Conservation (phyloP, 2,329 filamentous ascomycete species). For the Colletotrichum trifolii region DNA sequence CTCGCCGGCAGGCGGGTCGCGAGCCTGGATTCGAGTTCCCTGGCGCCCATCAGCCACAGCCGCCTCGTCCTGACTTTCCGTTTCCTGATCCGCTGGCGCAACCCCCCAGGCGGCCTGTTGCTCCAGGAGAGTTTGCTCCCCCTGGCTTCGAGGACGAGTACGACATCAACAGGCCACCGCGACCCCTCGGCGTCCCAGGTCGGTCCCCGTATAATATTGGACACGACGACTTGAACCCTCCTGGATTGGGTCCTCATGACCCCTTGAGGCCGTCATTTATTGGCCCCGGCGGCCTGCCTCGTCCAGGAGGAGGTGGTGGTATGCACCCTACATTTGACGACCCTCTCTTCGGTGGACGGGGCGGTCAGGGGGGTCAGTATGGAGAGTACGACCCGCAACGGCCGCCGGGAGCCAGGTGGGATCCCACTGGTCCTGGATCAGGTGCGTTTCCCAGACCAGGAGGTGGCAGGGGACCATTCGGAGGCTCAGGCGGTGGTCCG, state of each 20-base stretch:
- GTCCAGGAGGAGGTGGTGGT: constrained; percentile 74
- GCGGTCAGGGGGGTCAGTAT: constrained; percentile 54
- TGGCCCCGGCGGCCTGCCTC: constrained; percentile 67
- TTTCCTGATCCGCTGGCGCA: constrained; percentile 72
- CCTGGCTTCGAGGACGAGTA: constrained; percentile 95
- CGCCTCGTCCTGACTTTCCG: constrained; percentile 72
- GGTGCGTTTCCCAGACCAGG: constrained; percentile 63
- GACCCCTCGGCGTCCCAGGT: constrained; percentile 53
- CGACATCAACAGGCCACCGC: constrained; percentile 78
- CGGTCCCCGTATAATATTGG: constrained; percentile 77
- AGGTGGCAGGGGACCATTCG: constrained; percentile 52
- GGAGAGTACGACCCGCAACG: constrained; percentile 74
- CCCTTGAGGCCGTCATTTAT: constrained; percentile 77
- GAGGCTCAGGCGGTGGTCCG: constrained; percentile 42
- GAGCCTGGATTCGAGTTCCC: constrained; percentile 46
- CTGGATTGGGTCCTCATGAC: constrained; percentile 85
- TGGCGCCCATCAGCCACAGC: constrained; percentile 57
- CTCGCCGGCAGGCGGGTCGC: constrained; percentile 54
- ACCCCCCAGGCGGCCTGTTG: constrained; percentile 68
- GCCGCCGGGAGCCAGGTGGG: constrained; percentile 91
- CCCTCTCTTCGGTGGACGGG: constrained; percentile 77
- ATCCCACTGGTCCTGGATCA: constrained; percentile 76
- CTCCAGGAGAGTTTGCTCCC: constrained; percentile 80
- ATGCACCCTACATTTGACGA: constrained; percentile 99
- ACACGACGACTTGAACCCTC: constrained; percentile 87